Percentiles rank a stretch among this genome's conserved stretches.
phyloP scores from a whole-genome alignment of 2,329 filamentous ascomycete genomes.

The Sporothrix euskadiensis region DNA sequence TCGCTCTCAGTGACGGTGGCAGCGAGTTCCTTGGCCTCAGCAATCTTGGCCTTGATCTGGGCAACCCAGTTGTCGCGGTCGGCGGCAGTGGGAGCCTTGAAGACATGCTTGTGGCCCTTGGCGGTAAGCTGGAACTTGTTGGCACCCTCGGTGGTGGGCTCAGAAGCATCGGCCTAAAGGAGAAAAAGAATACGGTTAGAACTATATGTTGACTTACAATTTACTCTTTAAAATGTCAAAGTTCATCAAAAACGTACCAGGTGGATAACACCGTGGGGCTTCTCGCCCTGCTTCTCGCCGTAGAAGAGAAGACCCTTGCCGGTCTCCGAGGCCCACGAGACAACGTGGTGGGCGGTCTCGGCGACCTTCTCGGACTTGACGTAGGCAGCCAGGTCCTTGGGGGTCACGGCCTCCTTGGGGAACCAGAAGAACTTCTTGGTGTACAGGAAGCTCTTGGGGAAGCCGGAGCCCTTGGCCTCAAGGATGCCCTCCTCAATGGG shows the following conservation, averaged over 20 bases:
- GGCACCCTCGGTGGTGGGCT: conserved; percentile 72
- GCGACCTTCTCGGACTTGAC: conserved; percentile 85
- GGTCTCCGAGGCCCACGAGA: conserved; percentile 88
- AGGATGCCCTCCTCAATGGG: conserved; percentile 76
- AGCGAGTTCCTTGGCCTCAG: conserved; percentile 80
- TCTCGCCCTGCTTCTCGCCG: conserved; percentile 80
- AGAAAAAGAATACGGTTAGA: background rate
- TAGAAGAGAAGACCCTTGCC: conserved; percentile 95
- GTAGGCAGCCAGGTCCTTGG: conserved; percentile 73
- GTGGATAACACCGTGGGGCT: conserved; percentile 83
- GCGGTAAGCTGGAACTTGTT: conserved; percentile 84
- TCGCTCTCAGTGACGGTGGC: conserved; percentile 74
- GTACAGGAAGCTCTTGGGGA: conserved; percentile 86
- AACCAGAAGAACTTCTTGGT: conserved; percentile 95
- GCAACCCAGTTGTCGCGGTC: conserved; percentile 93
- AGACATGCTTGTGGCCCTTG: conserved; percentile 87
- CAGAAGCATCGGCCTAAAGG: conserved; percentile 59
- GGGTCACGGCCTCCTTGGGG: conserved; percentile 69
- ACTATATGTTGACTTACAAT: background rate
- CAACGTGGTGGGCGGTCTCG: conserved; percentile 71
- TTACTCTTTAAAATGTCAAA: background rate
- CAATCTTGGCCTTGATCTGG: conserved; percentile 77
- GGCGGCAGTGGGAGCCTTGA: conserved; percentile 72
- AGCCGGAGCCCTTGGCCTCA: conserved; percentile 83
- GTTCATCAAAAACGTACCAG: conserved; percentile 56